Conservation (phyloP, 371 early-diverging fungal species). For the Mycotypha africana region DNA sequence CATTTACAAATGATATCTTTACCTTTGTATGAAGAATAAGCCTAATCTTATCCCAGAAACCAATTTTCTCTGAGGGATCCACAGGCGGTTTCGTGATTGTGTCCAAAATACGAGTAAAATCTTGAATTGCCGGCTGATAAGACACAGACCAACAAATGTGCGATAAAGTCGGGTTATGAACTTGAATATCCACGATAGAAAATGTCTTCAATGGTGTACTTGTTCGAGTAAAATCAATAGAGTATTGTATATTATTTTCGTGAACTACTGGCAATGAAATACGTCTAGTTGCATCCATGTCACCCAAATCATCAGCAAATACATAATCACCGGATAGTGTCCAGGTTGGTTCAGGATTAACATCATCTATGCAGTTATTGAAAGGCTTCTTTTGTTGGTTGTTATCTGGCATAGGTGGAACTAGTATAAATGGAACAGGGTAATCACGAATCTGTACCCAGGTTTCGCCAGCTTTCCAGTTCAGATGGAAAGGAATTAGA, state of each 20-base stretch:
- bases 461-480: constrained; percentile 35
- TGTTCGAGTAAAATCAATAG: constrained; percentile 42
- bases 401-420: constrained; percentile 32
- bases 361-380: too few species aligned
- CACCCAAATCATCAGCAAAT: constrained; percentile 36
- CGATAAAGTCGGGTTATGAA: constrained; percentile 32
- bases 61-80: constrained; percentile 62
- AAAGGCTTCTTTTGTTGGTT: too few species aligned
- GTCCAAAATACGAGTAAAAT: constrained; percentile 59
- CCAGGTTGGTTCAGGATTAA: constrained; percentile 22
- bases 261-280: constrained; percentile 16
- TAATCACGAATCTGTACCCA: constrained; percentile 56
- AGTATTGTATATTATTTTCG: constrained; percentile 21
- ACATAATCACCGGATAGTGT: constrained; percentile 39
- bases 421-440: constrained; percentile 44
- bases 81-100: constrained; percentile 57
- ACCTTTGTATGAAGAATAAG: constrained; percentile 60
- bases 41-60: constrained; percentile 78
- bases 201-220: constrained; percentile 64
- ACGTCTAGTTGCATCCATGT: constrained; percentile 26
- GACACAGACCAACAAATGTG: constrained; percentile 56
- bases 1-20: constrained; percentile 49
- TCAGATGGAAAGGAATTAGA: constrained; percentile 49
- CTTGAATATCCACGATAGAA: constrained; percentile 43
- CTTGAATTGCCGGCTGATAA: constrained; percentile 61